A percentile compares a stretch with the other conserved stretches of the same genome.
These are phyloP conservation scores for barley (Hordeum vulgare) DNA, from an alignment of 176 grass and related monocot genomes.

Conservation along the genomic window DNA sequence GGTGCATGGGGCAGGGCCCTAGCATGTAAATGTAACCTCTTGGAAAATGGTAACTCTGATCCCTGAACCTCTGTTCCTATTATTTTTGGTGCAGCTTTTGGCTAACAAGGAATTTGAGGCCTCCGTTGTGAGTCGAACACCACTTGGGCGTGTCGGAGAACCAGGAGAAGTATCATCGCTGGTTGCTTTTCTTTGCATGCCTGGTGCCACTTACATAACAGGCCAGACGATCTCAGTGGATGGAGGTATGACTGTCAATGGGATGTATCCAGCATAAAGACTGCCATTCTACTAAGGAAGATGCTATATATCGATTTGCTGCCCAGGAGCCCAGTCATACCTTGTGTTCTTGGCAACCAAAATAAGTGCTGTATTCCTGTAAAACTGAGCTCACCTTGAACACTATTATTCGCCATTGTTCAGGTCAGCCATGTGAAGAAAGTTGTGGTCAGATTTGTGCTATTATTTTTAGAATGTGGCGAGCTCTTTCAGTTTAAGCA, in stretches of 20 bases:
- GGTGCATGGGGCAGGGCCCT: neutral
- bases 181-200: constrained; percentile 68
- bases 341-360: neutral
- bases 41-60: neutral
- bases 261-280: constrained; percentile 27
- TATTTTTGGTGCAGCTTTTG: constrained; percentile 29
- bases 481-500: neutral
- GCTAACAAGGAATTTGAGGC: constrained; percentile 39
- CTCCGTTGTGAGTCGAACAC: constrained; percentile 34
- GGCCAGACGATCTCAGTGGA: constrained; percentile 63
- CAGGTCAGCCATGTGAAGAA: neutral
- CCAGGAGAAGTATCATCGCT: constrained; percentile 70
- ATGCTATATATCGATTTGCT: neutral
- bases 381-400: neutral
- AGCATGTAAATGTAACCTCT: neutral
- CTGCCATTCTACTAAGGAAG: neutral
- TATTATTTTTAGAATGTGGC: neutral
- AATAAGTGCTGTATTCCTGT: neutral
- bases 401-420: neutral
- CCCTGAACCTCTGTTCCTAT: neutral
- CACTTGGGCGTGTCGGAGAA: constrained; percentile 58
- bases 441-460: neutral
- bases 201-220: constrained; percentile 54
- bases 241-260: constrained; percentile 63
- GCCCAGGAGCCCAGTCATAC: neutral